These are phyloP conservation scores for Leishmania aethiopica DNA, from an alignment of 208 protist species.

Conservation along the genomic window DNA sequence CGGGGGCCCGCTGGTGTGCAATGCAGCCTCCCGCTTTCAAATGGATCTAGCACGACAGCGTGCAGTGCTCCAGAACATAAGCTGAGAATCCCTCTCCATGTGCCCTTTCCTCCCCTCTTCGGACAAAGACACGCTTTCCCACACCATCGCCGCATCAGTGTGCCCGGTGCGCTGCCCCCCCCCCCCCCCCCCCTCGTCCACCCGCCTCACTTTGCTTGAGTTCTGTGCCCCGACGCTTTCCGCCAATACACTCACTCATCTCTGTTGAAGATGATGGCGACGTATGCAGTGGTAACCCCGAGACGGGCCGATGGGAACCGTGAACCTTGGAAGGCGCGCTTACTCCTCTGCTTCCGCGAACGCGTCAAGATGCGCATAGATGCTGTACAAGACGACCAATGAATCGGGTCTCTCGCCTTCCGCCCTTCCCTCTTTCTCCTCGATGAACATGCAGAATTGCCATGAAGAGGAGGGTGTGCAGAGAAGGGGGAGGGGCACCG, in stretches of 20 bases:
- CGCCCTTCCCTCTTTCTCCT: neutral
- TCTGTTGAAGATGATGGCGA: neutral
- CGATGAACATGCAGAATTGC: neutral
- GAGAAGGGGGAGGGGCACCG: neutral
- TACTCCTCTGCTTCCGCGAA: neutral
- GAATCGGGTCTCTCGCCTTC: neutral
- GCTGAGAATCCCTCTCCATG: conserved; percentile 5
- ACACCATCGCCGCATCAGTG: neutral
- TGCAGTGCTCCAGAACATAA: conserved; percentile 66
- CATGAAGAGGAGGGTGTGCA: neutral
- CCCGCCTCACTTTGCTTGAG: neutral
- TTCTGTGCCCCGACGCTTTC: neutral
- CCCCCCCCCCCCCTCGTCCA: neutral
- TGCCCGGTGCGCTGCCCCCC: neutral
- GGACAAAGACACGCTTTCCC: neutral
- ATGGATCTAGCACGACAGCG: conserved; percentile 85
- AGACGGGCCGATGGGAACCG: neutral
- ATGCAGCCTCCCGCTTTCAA: conserved; percentile 61
- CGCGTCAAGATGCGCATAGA: neutral
- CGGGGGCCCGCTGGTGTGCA: conserved; percentile 32
- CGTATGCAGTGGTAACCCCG: neutral
- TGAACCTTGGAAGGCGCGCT: neutral
- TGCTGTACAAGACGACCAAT: neutral
- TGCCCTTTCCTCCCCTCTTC: conserved; percentile 8
- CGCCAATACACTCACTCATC: neutral